Evolutionary conservation across 2,329 filamentous ascomycete genomes (phyloP), one percentile per base, ranked within the genome.

Genomic region (Cladosporium sp.): DNA sequence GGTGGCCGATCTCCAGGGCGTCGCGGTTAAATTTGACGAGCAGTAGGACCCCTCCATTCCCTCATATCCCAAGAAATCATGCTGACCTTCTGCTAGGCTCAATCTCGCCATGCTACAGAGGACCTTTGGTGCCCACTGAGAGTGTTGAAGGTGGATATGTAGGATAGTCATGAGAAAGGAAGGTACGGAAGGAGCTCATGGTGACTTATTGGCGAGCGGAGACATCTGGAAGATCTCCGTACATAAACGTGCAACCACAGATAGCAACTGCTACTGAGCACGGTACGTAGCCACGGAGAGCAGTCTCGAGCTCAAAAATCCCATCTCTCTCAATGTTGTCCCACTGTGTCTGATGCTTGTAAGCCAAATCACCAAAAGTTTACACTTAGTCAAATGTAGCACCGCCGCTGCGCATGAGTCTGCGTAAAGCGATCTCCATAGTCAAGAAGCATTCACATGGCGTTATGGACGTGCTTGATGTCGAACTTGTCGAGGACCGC

Each of bases 1-100:
- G 61, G 66, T 64, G 7, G 70, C 68, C 4, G 64, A 70, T 23
- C 32, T 76, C 25, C 39, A 69, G 8, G 69, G 67, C 5, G 66
- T 77, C 32, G 76, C 73, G 7, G 69, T 67, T 43, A 78, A 77
- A 69, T 58, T 70, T n/a, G 68, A 68, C 18, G 69, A 70, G 53
- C 65, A 63, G 70, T 70, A 48, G 36, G 51, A n/a, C n/a, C n/a
- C n/a, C 25, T 16, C 26, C 3, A 5, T 14, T 14, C 2, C 11
- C 13, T 11, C 18, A 32, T 2, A 32, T 36, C 5, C n/a, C 32
- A n/a, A 23, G 10, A 25, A 2, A 13, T 18, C 43, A 28, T 39
- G 32, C 39, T 46, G 32, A 39, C n/a, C 58, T 25, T 25, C 16
- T 8, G 4, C 14, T 23, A 65, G 63, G 32, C 48, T 68, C 53